phyloP scores from a whole-genome alignment of 495 filamentous ascomycete genomes.

The Stereocaulon alpinum region DNA sequence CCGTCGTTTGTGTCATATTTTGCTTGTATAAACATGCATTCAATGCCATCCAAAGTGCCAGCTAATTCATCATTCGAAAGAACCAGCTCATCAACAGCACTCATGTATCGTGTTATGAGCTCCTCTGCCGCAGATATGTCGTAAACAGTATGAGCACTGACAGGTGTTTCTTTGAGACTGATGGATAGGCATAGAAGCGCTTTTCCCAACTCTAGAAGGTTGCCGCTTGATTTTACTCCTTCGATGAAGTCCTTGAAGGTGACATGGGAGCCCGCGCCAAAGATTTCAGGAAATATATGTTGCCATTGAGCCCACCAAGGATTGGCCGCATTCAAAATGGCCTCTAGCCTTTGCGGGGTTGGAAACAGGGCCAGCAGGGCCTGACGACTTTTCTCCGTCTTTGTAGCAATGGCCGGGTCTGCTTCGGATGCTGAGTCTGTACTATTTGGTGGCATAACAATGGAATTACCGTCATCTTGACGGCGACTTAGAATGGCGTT shows the following conservation, averaged over 20 bases:
- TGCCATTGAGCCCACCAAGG: constrained; percentile 29
- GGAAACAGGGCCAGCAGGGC: constrained; percentile 31
- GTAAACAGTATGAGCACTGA: constrained; percentile 12
- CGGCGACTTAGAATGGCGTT: constrained; percentile 32
- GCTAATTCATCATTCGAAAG: constrained; percentile 39
- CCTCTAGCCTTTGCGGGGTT: constrained; percentile 21
- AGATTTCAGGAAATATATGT: constrained; percentile 25
- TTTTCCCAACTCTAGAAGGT: constrained; percentile 30
- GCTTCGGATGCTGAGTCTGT: background rate
- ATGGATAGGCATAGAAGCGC: constrained; percentile 29
- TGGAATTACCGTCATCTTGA: constrained; percentile 14
- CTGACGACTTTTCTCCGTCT: constrained; percentile 24
- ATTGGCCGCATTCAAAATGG: constrained; percentile 25
- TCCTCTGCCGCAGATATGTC: background rate
- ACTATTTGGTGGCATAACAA: background rate
- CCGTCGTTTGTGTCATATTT: constrained; percentile 41
- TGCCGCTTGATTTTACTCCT: constrained; percentile 15
- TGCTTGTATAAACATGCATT: constrained; percentile 36
- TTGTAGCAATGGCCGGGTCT: background rate
- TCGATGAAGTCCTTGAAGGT: constrained; percentile 12
- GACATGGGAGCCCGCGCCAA: background rate
- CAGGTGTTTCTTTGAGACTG: constrained; percentile 28
- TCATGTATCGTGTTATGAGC: constrained; percentile 29
- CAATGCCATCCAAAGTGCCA: constrained; percentile 40
- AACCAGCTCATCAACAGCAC: constrained; percentile 31